Conservation (phyloP, 495 filamentous ascomycete genomes). For the Neurospora sp. region DNA sequence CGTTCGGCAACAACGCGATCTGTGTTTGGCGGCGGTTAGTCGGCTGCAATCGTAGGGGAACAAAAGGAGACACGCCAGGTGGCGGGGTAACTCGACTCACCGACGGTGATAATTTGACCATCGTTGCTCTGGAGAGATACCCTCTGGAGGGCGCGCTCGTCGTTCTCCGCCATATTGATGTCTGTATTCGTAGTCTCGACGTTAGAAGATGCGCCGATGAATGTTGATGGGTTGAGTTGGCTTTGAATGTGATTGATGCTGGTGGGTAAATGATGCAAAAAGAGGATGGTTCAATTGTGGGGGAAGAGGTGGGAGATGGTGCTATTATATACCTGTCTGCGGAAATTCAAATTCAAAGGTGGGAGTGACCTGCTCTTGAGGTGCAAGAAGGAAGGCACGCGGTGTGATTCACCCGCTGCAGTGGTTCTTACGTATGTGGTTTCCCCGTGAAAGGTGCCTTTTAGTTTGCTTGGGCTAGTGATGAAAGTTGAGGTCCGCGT, state of each 20-base stretch:
- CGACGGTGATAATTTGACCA: conserved; percentile 7
- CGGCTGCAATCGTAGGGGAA: not conserved
- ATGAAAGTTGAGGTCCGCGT: not conserved
- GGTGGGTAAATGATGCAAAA: not conserved
- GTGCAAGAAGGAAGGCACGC: not conserved
- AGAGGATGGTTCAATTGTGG: not conserved
- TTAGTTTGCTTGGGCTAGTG: not conserved
- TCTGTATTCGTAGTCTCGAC: not conserved
- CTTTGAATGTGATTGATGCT: not conserved
- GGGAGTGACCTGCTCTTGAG: not conserved
- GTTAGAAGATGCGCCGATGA: not conserved
- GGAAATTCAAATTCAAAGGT: not conserved
- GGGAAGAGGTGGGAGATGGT: not conserved
- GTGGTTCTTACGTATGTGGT: not conserved
- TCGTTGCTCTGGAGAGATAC: conserved; percentile 15
- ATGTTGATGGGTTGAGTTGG: conserved; percentile 3
- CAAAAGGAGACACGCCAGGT: not conserved
- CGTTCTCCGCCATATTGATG: conserved; percentile 8
- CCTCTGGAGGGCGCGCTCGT: conserved; percentile 5
- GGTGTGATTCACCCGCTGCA: not conserved
- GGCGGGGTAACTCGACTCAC: conserved; percentile 5
- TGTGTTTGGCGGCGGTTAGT: conserved; percentile 1
- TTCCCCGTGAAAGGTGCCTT: not conserved
- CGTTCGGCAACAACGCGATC: conserved; percentile 83
- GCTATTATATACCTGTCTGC: not conserved